Base-by-base conservation (phyloP, 371 early-diverging fungal genomes). In the Actinomucor elegans region DNA sequence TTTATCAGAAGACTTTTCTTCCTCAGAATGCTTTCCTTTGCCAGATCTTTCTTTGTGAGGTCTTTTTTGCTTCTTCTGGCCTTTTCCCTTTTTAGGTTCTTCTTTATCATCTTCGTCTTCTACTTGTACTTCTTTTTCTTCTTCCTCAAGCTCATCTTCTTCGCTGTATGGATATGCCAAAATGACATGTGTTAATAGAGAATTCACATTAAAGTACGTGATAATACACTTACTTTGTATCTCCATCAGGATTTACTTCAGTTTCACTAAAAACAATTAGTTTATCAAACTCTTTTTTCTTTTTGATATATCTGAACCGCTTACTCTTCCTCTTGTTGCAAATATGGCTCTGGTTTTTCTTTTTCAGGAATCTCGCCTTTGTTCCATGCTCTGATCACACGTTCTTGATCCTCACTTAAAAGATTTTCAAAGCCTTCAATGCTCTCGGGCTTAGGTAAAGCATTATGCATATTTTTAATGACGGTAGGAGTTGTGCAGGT, bases 401-500 rank as follows among this genome's bases (percentile, higher is more conserved):
- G 41, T 11, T 66, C 57, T 41, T 51, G 36, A 17, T 66, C 66
- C 15, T 57, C 66, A 0, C 48, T 50, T 29, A 45, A 37, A 12
- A 66, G 51, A 5, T 29, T 20, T 6, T 52, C 52, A 27, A 45
- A 64, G n/a, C 65, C 65, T 4, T 42, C 4, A 0, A 66, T 53
- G 3, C 46, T 48, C 17, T 56, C 57, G 6, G 61, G 59, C 4
- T 32, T 12, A 6, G 34, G 21, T 14, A 50, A 32, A 3, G 28
- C 36, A 2, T 32, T 35, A 27, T 44, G n/a, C 57, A 66, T 51
- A 38, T 66, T 61, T 24, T 34, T 45, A 17, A 66, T 41, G 1
- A 66, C 66, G 32, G 52, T 57, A 6, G 57, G 36, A 2, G 66
- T 61, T 24, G 52, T 52, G 35, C 66, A 66, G 18, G 23, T 34